Conservation (phyloP, 108 stramenopile species). For the Mayamaea pseudoterrestris region DNA sequence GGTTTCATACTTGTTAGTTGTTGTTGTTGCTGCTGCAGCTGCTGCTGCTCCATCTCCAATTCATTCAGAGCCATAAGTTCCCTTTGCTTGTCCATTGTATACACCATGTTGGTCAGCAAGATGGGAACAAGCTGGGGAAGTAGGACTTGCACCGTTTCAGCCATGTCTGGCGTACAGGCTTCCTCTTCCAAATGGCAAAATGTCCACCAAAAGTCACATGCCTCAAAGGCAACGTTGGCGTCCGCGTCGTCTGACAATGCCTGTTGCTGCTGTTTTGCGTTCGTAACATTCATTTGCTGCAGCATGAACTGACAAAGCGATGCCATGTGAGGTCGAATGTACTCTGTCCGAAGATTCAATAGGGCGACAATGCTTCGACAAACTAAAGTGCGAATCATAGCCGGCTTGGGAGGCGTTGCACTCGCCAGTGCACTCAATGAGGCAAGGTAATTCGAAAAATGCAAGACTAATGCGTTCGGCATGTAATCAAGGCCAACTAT, state of each 20-base stretch:
- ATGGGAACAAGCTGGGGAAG: slow-evolving; percentile 63
- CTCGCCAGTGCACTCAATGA: slow-evolving; percentile 51
- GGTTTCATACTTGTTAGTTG: slow-evolving; percentile 55
- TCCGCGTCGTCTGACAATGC: slow-evolving; percentile 7
- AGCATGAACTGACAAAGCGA: slow-evolving; percentile 77
- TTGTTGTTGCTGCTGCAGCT: slow-evolving; percentile 20
- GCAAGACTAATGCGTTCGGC: slow-evolving; percentile 57
- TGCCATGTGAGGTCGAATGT: slow-evolving; percentile 52
- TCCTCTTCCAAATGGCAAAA: slow-evolving; percentile 61
- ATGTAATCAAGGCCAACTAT: slow-evolving; percentile 11
- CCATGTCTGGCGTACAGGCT: slow-evolving; percentile 44
- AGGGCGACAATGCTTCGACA: slow-evolving; percentile 80
- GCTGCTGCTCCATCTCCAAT: slow-evolving; percentile 19
- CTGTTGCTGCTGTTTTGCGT: slow-evolving; percentile 6
- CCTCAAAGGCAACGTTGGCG: slow-evolving; percentile 57
- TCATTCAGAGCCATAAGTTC: slow-evolving; percentile 68
- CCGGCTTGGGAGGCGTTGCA: slow-evolving; percentile 48
- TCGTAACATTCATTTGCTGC: slow-evolving; percentile 27
- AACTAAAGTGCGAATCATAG: slow-evolving; percentile 61
- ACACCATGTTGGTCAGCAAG: slow-evolving; percentile 76
- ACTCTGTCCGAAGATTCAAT: slow-evolving; percentile 47
- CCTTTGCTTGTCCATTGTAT: slow-evolving; percentile 56
- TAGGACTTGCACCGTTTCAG: slow-evolving; percentile 26
- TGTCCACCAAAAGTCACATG: slow-evolving; percentile 86
- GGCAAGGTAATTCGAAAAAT: slow-evolving; percentile 64